Evolutionary conservation across 2,329 filamentous ascomycete genomes (phyloP), one percentile per base, ranked within the genome.

Genomic region (Tolypocladium guangdongense): DNA sequence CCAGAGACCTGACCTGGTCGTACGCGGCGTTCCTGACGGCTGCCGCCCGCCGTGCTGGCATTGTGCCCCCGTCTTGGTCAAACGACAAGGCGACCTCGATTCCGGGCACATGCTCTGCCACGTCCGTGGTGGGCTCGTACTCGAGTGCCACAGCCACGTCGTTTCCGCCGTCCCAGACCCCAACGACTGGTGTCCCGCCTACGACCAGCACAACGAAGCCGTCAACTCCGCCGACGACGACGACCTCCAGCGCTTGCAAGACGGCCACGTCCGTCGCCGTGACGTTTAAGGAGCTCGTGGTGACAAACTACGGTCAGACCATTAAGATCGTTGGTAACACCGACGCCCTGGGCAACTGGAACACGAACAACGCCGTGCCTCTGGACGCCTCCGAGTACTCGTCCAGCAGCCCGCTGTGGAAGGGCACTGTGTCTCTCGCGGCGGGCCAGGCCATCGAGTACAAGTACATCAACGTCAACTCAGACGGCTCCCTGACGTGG

Each of bases 1-100:
- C 86, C 1, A 69, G 72, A 20, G 82, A 89, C 58, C 71, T 89
- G 32, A 88, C 86, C 3, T 89, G 86, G 86, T 87, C 84, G 0
- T 88, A 88, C 58, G 83, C 84, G 1, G 77, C 84, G 0, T 84
- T 89, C 66, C 70, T 89, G 48, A 85, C 84, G 0, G 78, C 79
- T n/a, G 69, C 73, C 27, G 75, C 75, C 43, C 78, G 83, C 38
- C 78, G 83, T 48, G 74, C 75, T 48, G 76, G 75, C 22, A 61
- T 77, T 18, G 66, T 83, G 10, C 82, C 83, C 1, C 70, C 74
- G 1, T 76, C 80, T 7, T 86, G 83, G 83, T 73, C 74, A 4
- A 74, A 69, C 32, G 57, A 67, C 46, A 62, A 70, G 7, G 73
- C 72, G 3, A 74, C 72, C 54, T 70, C 71, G 0, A 67, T 83